Conservation (phyloP, 2,329 filamentous ascomycete species). For the Raffaelea deltoideospora region DNA sequence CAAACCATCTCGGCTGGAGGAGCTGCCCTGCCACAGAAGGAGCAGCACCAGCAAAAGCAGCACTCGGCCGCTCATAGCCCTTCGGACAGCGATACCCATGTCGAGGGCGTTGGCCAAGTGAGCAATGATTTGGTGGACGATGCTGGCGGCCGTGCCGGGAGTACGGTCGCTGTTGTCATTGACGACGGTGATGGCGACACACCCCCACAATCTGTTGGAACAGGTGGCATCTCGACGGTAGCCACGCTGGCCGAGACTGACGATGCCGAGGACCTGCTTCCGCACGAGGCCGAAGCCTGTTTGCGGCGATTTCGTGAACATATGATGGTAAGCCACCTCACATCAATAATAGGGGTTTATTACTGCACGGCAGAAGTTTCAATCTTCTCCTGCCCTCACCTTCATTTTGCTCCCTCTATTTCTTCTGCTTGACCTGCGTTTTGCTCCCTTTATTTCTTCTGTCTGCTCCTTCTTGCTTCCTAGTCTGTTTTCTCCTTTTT, state of each 20-base stretch:
- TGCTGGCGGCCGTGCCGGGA: too few relatives aligned
- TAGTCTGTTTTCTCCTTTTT: not conserved
- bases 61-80: too few relatives aligned
- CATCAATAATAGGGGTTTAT: too few relatives aligned
- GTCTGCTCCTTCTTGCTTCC: too few relatives aligned
- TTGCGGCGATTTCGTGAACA: constrained; percentile 26
- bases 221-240: constrained; percentile 1
- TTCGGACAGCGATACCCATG: too few relatives aligned
- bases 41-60: too few relatives aligned
- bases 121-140: not conserved
- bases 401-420: not conserved
- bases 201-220: not conserved
- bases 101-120: too few relatives aligned
- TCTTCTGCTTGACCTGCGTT: too few relatives aligned
- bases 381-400: too few relatives aligned
- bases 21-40: constrained; percentile 4
- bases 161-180: not conserved
- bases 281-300: constrained; percentile 10
- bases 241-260: not conserved
- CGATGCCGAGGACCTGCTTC: not conserved
- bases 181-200: not conserved
- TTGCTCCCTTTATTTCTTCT: too few relatives aligned
- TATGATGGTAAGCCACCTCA: constrained; percentile 19
- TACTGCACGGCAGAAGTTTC: too few relatives aligned
- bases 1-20: constrained; percentile 15